Conservation (phyloP, 495 filamentous ascomycete species). For the Tuber borchii region DNA sequence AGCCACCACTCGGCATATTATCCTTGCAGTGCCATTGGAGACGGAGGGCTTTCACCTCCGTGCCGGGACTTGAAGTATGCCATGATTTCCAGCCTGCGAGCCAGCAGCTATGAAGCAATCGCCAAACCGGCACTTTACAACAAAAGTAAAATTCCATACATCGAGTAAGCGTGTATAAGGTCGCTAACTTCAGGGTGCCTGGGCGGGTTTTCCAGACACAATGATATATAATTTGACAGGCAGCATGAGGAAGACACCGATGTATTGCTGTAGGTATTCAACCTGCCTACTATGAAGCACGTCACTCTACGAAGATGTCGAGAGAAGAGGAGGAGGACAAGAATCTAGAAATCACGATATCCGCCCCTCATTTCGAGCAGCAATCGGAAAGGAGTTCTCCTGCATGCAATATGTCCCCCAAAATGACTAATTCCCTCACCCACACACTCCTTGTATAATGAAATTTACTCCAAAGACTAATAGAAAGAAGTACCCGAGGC, state of each 20-base stretch:
- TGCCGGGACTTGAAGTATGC: not conserved
- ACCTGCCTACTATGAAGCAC: too few species aligned
- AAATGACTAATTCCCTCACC: not conserved
- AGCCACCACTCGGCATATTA: not conserved
- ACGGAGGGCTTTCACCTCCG: too few species aligned
- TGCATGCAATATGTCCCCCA: too few species aligned
- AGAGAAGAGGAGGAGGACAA: not conserved
- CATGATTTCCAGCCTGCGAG: too few species aligned
- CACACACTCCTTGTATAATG: not conserved
- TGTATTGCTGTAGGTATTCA: not conserved
- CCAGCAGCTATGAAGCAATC: not conserved
- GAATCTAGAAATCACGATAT: not conserved
- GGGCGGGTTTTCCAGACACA: not conserved
- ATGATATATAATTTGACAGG: not conserved
- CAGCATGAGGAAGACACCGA: too few species aligned
- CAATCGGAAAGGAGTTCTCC: not conserved
- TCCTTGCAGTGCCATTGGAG: not conserved
- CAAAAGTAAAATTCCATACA: not conserved
- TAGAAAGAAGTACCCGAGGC: not conserved
- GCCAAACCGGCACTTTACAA: not conserved
- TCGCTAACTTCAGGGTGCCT: not conserved
- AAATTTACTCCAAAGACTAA: not conserved
- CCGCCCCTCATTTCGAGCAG: not conserved
- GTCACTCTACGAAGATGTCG: too few species aligned
- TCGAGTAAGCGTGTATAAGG: not conserved